A percentile compares a stretch with the other conserved stretches of the same genome.
These are phyloP conservation scores for Leccinum fuscescens DNA, from an alignment of 1,284 basidiomycete genomes.

Conservation along the genomic window DNA sequence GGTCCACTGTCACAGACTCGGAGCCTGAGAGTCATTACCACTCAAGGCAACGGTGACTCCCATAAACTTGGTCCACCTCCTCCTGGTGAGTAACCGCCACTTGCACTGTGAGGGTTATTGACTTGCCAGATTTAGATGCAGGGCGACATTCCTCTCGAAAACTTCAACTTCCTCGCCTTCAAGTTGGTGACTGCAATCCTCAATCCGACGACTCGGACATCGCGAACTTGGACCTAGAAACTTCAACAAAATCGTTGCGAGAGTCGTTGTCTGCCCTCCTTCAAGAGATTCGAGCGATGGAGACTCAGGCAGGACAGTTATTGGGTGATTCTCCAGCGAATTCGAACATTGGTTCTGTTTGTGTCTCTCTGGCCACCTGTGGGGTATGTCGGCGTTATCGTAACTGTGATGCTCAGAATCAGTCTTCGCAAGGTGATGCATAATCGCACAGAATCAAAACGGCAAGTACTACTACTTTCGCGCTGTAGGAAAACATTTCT, in stretches of 20 bases:
- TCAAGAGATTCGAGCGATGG: neutral
- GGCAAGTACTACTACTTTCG: too few relatives aligned
- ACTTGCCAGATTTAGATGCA: neutral
- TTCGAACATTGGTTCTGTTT: neutral
- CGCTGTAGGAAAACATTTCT: too few relatives aligned
- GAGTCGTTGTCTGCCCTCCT: neutral
- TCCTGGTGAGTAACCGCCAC: too few relatives aligned
- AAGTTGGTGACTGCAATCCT: neutral
- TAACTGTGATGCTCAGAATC: neutral
- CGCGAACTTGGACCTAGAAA: neutral
- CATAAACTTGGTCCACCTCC: too few relatives aligned
- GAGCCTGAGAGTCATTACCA: too few relatives aligned
- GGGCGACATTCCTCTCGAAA: too few relatives aligned
- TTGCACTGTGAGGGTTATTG: too few relatives aligned
- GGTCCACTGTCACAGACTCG: too few relatives aligned
- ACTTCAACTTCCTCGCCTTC: neutral
- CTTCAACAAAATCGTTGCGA: neutral
- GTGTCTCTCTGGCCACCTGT: neutral
- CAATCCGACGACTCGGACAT: neutral
- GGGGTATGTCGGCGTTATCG: neutral
- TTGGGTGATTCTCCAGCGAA: neutral
- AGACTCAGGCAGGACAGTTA: neutral
- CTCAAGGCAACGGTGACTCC: too few relatives aligned
- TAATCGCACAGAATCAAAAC: too few relatives aligned
- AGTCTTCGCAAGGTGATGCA: too few relatives aligned